phyloP scores from a whole-genome alignment of 306 rosid species.

The Delonix regia region DNA sequence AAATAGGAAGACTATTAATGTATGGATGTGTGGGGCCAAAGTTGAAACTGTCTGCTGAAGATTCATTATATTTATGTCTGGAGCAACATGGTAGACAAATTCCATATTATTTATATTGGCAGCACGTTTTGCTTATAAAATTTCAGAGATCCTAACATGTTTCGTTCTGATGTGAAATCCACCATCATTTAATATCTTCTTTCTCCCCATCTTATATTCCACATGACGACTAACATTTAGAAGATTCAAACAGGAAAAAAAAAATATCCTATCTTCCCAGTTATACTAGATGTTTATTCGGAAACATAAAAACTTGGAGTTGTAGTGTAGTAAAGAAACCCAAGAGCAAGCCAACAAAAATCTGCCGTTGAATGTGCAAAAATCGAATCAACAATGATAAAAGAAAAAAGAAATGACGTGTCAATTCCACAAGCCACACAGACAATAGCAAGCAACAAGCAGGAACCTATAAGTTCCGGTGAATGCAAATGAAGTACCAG shows the following conservation, averaged over 20 bases:
- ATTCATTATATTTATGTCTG: neutral
- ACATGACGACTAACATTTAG: neutral
- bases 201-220: neutral
- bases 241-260: neutral
- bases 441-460: neutral
- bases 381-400: neutral
- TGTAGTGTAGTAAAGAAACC: neutral
- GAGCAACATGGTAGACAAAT: neutral
- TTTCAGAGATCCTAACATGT: neutral
- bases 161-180: neutral
- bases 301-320: neutral
- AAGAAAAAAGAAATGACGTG: neutral
- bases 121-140: neutral
- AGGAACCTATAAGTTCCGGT: conserved; percentile 41
- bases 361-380: neutral
- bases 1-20: neutral
- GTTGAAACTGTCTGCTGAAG: neutral
- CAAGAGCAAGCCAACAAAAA: neutral
- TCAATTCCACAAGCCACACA: neutral
- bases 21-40: neutral
- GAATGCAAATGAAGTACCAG: conserved; percentile 55
- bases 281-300: neutral
- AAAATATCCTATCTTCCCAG: neutral
- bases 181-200: neutral
- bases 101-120: neutral